These are phyloP conservation scores for Fusarium longipes DNA, from an alignment of 2,329 filamentous ascomycete genomes.

Conservation along the genomic window DNA sequence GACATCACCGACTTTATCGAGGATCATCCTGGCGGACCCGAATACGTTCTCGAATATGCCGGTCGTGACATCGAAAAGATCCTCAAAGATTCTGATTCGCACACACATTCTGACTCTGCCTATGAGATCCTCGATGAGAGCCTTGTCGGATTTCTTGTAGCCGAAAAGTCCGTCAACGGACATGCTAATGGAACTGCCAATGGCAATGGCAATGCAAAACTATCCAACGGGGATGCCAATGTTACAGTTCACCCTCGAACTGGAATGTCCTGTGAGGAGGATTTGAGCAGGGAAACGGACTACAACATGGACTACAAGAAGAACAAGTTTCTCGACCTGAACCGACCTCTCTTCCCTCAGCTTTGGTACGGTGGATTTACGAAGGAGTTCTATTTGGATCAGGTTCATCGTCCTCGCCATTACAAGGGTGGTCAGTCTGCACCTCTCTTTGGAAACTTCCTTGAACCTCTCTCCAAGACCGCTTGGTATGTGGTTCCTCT, in stretches of 20 bases:
- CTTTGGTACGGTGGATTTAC: constrained; percentile 88
- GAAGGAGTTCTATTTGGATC: constrained; percentile 97
- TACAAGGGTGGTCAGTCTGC: constrained; percentile 94
- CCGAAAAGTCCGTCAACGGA: constrained; percentile 60
- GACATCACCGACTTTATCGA: constrained; percentile 93
- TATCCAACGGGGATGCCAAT: constrained; percentile 50
- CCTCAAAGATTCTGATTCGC: constrained; percentile 83
- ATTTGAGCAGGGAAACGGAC: constrained; percentile 89
- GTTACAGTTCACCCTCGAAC: constrained; percentile 70
- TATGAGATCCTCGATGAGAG: constrained; percentile 94
- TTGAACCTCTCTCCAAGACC: constrained; percentile 97
- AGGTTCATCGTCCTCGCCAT: constrained; percentile 94
- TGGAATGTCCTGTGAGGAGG: constrained; percentile 89
- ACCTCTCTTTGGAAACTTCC: constrained; percentile 95
- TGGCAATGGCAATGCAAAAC: constrained; percentile 37
- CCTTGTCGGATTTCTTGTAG: constrained; percentile 81
- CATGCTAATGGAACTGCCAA: constrained; percentile 49
- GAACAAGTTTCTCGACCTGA: constrained; percentile 94
- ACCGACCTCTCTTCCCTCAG: constrained; percentile 84
- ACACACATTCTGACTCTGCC: constrained; percentile 89
- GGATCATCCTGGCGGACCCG: constrained; percentile 89
- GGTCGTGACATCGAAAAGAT: constrained; percentile 88
- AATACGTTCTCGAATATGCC: constrained; percentile 88
- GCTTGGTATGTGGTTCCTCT: constrained; percentile 91
- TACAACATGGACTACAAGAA: constrained; percentile 79